Evolutionary conservation across 2,329 filamentous ascomycete species (phyloP).

Genomic region (Fusarium marasasianum): DNA sequence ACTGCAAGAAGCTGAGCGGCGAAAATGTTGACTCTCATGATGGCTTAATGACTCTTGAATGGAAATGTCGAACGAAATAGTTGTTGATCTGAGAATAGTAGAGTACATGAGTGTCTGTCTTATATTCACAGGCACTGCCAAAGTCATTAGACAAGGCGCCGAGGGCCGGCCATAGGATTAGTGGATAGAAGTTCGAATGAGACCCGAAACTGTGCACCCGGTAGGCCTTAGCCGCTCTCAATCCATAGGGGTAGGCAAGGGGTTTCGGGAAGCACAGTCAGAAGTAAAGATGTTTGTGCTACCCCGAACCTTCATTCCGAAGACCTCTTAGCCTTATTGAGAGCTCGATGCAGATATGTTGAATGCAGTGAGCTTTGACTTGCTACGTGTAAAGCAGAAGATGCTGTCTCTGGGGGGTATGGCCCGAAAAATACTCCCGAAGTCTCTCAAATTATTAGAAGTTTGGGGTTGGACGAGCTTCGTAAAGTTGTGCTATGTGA

Average conservation of each 20-base stretch:
- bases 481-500: neutral
- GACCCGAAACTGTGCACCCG: too few relatives aligned
- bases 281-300: neutral
- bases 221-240: fast-evolving
- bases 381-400: neutral
- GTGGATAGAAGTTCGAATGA: neutral
- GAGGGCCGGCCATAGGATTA: fast-evolving
- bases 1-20: neutral
- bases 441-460: neutral
- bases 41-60: too few relatives aligned
- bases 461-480: too few relatives aligned
- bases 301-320: fast-evolving
- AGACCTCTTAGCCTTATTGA: neutral
- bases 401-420: fast-evolving
- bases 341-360: fast-evolving
- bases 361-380: fast-evolving
- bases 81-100: too few relatives aligned
- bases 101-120: neutral
- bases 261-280: neutral
- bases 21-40: neutral
- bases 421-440: neutral
- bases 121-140: neutral
- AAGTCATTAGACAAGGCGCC: fast-evolving
- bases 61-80: fast-evolving
- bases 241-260: neutral